These are phyloP conservation scores for Ophiostoma ulmi DNA, from an alignment of 2,329 filamentous ascomycete species.

Conservation along the genomic window DNA sequence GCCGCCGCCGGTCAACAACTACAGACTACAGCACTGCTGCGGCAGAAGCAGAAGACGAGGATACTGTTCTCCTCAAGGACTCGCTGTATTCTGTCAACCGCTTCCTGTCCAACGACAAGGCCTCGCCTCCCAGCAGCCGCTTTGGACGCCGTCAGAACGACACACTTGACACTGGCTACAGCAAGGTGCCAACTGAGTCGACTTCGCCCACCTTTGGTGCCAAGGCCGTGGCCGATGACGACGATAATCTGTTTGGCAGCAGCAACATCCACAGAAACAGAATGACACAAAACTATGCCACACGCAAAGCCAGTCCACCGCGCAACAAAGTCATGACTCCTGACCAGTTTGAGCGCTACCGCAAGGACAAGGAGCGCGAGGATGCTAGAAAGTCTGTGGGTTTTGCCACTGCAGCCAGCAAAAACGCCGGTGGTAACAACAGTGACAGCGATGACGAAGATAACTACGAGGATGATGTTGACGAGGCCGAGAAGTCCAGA, in stretches of 20 bases:
- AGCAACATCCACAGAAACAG: slow-evolving; percentile 39
- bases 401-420: slow-evolving; percentile 41
- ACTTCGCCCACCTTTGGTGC: slow-evolving; percentile 33
- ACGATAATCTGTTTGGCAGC: slow-evolving; percentile 53
- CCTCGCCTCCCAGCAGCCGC: slow-evolving; percentile 24
- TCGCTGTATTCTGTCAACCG: slow-evolving; percentile 46
- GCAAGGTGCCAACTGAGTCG: slow-evolving; percentile 33
- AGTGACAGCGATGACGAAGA: slow-evolving; percentile 60
- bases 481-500: slow-evolving; percentile 70
- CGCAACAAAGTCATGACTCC: slow-evolving; percentile 83
- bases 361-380: slow-evolving; percentile 65
- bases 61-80: slow-evolving; percentile 49
- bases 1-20: slow-evolving; percentile 31
- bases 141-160: slow-evolving; percentile 43
- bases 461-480: slow-evolving; percentile 68
- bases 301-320: slow-evolving; percentile 35
- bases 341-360: slow-evolving; percentile 77
- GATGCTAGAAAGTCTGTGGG: slow-evolving; percentile 39
- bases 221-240: slow-evolving; percentile 46
- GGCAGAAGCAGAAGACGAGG: slow-evolving; percentile 45
- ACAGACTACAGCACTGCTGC: slow-evolving; percentile 25
- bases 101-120: slow-evolving; percentile 31
- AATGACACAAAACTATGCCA: slow-evolving; percentile 36
- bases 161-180: slow-evolving; percentile 30
- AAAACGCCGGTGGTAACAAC: slow-evolving; percentile 48